A percentile compares a stretch with the other conserved stretches of the same genome.
phyloP scores from a whole-genome alignment of 108 stramenopile genomes.

The Skeletonema tropicum region DNA sequence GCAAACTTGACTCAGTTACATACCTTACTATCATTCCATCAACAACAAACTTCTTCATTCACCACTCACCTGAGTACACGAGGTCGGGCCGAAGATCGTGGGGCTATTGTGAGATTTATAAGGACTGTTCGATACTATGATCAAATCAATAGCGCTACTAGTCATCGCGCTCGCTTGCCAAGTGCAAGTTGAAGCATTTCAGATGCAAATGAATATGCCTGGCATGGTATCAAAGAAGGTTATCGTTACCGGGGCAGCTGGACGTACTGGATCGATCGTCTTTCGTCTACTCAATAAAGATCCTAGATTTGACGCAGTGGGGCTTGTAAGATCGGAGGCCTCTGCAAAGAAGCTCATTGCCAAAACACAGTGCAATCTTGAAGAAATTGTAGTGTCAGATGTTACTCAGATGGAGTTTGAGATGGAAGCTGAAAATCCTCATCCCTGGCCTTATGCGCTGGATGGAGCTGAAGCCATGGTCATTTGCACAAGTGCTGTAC shows the following conservation, averaged over 20 bases:
- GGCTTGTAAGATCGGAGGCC: constrained; percentile 56
- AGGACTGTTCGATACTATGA: not conserved
- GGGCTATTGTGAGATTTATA: not conserved
- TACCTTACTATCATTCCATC: too few species aligned
- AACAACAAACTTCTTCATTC: too few species aligned
- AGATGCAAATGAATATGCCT: constrained; percentile 29
- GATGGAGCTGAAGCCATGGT: constrained; percentile 62
- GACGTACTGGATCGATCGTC: constrained; percentile 66
- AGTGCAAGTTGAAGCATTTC: constrained; percentile 1
- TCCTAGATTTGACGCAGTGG: constrained; percentile 61
- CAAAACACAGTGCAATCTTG: constrained; percentile 46
- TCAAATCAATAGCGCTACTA: not conserved
- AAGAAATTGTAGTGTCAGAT: constrained; percentile 70
- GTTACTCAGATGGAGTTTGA: constrained; percentile 47
- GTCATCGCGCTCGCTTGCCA: not conserved
- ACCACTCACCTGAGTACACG: too few species aligned
- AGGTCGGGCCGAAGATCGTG: too few species aligned
- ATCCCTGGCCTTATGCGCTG: constrained; percentile 44
- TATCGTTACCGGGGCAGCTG: constrained; percentile 56
- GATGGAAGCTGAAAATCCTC: constrained; percentile 17
- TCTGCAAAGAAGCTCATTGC: constrained; percentile 57
- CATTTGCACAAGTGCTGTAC: constrained; percentile 77
- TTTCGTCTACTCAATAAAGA: constrained; percentile 58
- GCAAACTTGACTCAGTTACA: too few species aligned
- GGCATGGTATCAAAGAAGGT: constrained; percentile 36